Base-by-base conservation (phyloP, 2,329 filamentous ascomycete species). In the Xylaria arbuscula region DNA sequence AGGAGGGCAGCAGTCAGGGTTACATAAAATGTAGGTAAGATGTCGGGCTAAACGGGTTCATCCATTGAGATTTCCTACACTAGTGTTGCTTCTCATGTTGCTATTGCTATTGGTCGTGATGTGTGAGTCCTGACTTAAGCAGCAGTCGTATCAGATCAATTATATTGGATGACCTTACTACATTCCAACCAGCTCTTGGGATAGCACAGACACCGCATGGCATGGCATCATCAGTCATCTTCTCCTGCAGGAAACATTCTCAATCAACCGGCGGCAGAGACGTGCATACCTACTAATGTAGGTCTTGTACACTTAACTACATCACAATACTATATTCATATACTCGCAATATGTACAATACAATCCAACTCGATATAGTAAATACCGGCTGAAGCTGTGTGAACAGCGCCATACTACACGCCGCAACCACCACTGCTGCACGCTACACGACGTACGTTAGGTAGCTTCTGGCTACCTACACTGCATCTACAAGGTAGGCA, bases 261-360 rank as follows among this genome's bases (percentile, higher is more conserved):
- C 40, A 50, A 28, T 56, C 38, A 47, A 32, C 40, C 51, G 61
- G 51, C 51, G 56, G 28, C 36, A 62, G 34, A 34, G 28, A 62
- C 22, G 13, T 51, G n/a, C 45, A 45, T 58, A 45, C 38, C 32
- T 45, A 17, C 40, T 7, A 17, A 45, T 6, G n/a, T 15, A 45
- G 40, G 13, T 45, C 40, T 17, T 7, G 13, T 38, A 19, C 48
- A 51, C 48, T 15, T 28, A 28, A 10, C 11, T 50, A 24, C 3
- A 24, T 13, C 15, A 28, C 22, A 24, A 24, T 22, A 19, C 22
- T 47, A 28, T 28, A 28, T 5, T 28, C 28, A 5, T 47, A 28
- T 28, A 28, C 28, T 28, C 28, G 28, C 28, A 28, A 28, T 28
- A 28, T 28, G 28, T 28, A 28, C 28, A 28, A 28, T 5, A 28